Evolutionary conservation across 2,329 filamentous ascomycete species (phyloP), one percentile per base, ranked within the genome.

Genomic region (Herpotrichia juniperi): DNA sequence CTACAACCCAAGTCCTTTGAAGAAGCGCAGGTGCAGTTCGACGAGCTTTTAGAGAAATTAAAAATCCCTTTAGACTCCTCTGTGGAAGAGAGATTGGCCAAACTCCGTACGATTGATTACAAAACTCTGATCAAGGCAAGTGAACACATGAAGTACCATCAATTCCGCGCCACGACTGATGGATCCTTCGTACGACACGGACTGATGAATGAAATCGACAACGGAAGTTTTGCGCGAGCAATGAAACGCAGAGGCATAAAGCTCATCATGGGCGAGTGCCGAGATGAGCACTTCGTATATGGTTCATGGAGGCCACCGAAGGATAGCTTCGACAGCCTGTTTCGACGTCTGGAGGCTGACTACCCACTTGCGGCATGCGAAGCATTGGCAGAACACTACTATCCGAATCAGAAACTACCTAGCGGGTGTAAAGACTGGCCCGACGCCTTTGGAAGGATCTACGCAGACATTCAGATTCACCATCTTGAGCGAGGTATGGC

Each of bases 391-490:
- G 52, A 62, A 0, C 58, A 78, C 14, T 80, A 81, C 62, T 82
- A 77, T 49, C 78, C 75, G 0, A 45, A 44, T 10, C 63, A 69
- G 1, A 54, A 66, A 3, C 61, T 83, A 0, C 79, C 80, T 0
- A 10, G 57, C 0, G 65, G 63, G 5, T 77, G 71, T 37, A 63
- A 68, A 31, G 69, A 78, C 59, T 85, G 82, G 82, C 57, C 64
- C 42, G 77, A 83, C 22, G 77, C 78, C 0, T 85, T 83, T 62
- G 82, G 82, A 0, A 72, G 71, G 12, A 72, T 85, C 5, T 85
- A 85, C 56, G 81, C 82, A 2, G 79, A 83, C 48, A 78, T 83
- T 54, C 82, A 85, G 60, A 79, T 85, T 8, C 78, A 85, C 58
- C 69, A 72, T 16, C 76, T 83, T 14, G 75, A 82, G 62, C 77